phyloP scores from a whole-genome alignment of 257 asterid species.

The Solanum dulcamara region DNA sequence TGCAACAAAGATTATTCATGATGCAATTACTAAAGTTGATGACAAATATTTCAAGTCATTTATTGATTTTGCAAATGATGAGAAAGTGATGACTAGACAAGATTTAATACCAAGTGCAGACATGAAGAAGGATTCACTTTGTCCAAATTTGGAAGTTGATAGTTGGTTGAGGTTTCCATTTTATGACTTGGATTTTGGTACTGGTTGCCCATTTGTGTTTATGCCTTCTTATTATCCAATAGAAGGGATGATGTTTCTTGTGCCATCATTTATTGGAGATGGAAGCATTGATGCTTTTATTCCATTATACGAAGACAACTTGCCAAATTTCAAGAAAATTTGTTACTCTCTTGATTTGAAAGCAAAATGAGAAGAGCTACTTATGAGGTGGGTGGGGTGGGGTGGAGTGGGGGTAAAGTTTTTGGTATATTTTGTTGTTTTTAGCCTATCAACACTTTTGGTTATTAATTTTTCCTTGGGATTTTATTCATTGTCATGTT shows the following conservation, averaged over 20 bases:
- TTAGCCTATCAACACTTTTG: background rate
- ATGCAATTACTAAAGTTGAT: conserved; percentile 33
- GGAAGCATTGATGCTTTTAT: conserved; percentile 73
- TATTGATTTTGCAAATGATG: conserved; percentile 44
- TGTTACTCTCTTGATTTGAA: conserved; percentile 43
- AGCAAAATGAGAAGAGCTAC: background rate
- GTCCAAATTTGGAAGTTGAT: conserved; percentile 73
- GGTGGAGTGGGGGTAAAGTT: background rate
- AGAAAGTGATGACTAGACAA: conserved; percentile 16
- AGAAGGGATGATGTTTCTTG: conserved; percentile 54
- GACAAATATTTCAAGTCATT: conserved; percentile 66
- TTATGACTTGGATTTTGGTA: conserved; percentile 66
- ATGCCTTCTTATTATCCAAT: conserved; percentile 65
- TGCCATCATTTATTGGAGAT: conserved; percentile 53
- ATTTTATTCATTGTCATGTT: background rate
- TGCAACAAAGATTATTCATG: conserved; percentile 53
- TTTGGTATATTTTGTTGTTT: background rate
- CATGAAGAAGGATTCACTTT: conserved; percentile 26
- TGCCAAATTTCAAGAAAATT: conserved; percentile 32
- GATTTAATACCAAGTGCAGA: conserved; percentile 49
- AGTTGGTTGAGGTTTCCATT: conserved; percentile 86
- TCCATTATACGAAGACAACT: conserved; percentile 44
- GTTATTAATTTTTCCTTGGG: background rate
- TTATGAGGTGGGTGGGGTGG: background rate
- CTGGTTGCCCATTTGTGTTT: conserved; percentile 59